Base-by-base conservation (phyloP, 1,284 basidiomycete species). In the Ceratobasidium sp. region DNA sequence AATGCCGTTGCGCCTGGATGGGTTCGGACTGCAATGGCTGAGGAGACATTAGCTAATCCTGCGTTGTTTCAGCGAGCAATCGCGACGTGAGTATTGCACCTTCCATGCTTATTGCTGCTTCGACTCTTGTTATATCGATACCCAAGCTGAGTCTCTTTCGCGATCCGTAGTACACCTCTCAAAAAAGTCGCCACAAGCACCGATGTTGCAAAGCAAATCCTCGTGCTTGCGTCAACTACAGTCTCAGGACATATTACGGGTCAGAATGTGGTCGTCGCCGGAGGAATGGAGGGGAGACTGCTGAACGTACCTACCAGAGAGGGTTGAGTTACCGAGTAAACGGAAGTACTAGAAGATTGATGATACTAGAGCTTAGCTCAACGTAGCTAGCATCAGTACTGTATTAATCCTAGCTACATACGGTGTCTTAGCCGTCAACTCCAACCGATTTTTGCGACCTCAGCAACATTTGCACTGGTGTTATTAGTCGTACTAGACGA, bases 241-340 rank as follows among this genome's bases (percentile, higher is more conserved):
- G 83, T 93, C 0, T 93, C 92, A 2, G 92, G 93, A 0, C 93
- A 94, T 82, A 88, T 93, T 20, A 90, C 90, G 0, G 93, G 93
- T 0, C 90, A 93, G 81, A 88, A 91, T 13, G 80, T 93, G 54
- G 91, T 93, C 89, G 88, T 94, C 1, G 89, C 91, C 77, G 93
- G 93, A 1, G 93, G 93, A 0, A 93, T 94, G 92, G 93, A 94
- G 86, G 93, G 93, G 57, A 84, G 87, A 9, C 77, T 89, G 50
- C 81, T 88, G 79, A 88, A 89, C 26, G 17, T 42, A 12, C 69
- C 69, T 9, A n/a, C 65, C 1, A 13, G 3, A 59, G 56, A 38
- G 28, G 23, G n/a, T 9, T 23, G 23, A 23, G n/a, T 26, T 9
- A 26, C 9, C 33, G 7, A 10, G 56, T 6, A 17, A 6, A 28